Evolutionary conservation across 2,329 filamentous ascomycete genomes (phyloP), one percentile per base, ranked within the genome.

Genomic region (Corynespora cassiicola): DNA sequence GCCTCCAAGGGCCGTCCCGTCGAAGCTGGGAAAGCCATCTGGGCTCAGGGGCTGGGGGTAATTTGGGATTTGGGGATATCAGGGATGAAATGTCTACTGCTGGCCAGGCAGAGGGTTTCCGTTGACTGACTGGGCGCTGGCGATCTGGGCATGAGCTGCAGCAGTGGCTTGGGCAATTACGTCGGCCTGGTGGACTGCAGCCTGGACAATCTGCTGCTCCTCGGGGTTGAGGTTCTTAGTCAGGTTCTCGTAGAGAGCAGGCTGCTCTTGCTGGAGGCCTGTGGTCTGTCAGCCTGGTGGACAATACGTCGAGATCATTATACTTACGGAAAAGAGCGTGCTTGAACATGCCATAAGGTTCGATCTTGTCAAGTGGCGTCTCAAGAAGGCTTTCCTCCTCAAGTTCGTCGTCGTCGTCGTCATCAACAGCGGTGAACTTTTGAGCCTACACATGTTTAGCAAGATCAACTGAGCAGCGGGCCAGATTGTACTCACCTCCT

Each of bases 361-460:
- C 94, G 47, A 99, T 80, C 73, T 94, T 94, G 70, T 99, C 94
- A 16, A 99, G 78, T 11, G 92, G 91, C 9, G 92, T 95, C 70
- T 99, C 94, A 2, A 99, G 81, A 34, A 97, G 77, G 42, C 89
- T 87, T 66, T 91, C 92, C 59, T 97, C 94, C 68, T 97, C 92
- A 12, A 95, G 83, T 29, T 96, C 85, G 37, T 96, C 91, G 39
- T 95, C 90, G 17, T 91, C 88, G 2, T 89, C 89, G 31, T 86
- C 83, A 11, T 81, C 79, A 12, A 86, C 78, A 12, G 84, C 80
- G 48, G 86, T 84, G 67, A 94, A 92, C 66, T 94, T 95, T 58
- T 90, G 85, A 9, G 90, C 90, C 84, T 89, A 52, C 5, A 14
- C 6, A 8, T 24, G 4, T 30, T 68, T 64, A 65, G 68, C 61